These are phyloP conservation scores for Phylloporus arenicola DNA, from an alignment of 768 basidiomycete genomes.

Conservation along the genomic window DNA sequence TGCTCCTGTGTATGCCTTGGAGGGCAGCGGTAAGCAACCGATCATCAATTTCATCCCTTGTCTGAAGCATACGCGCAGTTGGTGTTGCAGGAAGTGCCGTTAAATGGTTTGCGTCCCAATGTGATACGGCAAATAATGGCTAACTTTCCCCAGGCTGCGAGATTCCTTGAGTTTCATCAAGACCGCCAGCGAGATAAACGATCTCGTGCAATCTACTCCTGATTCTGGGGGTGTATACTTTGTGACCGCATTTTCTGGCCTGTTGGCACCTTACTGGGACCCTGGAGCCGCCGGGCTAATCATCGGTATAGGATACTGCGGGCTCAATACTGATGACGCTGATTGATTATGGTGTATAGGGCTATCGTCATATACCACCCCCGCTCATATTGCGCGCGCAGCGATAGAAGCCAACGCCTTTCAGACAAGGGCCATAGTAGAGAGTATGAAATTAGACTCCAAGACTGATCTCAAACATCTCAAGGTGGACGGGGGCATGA, in stretches of 20 bases:
- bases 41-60: not conserved
- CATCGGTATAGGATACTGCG: slow-evolving; percentile 48
- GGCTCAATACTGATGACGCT: not conserved
- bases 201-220: slow-evolving; percentile 67
- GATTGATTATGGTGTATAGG: slow-evolving; percentile 34
- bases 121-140: not conserved
- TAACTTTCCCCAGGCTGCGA: slow-evolving; percentile 52
- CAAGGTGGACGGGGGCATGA: slow-evolving; percentile 98
- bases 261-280: slow-evolving; percentile 98
- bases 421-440: slow-evolving; percentile 92
- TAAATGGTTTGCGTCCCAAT: slow-evolving; percentile 57
- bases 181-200: slow-evolving; percentile 78
- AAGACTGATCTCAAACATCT: slow-evolving; percentile 72
- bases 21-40: slow-evolving; percentile 77
- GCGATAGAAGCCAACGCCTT: slow-evolving; percentile 95
- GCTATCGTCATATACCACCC: slow-evolving; percentile 82
- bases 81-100: slow-evolving; percentile 94
- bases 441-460: slow-evolving; percentile 94
- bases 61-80: slow-evolving; percentile 39
- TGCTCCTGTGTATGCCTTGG: slow-evolving; percentile 87
- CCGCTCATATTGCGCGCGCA: slow-evolving; percentile 89
- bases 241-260: slow-evolving; percentile 92
- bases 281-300: slow-evolving; percentile 81
- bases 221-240: slow-evolving; percentile 91
- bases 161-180: slow-evolving; percentile 85